These are phyloP conservation scores for Tylopilus orsonianus DNA, from an alignment of 1,284 basidiomycete species.

Conservation along the genomic window DNA sequence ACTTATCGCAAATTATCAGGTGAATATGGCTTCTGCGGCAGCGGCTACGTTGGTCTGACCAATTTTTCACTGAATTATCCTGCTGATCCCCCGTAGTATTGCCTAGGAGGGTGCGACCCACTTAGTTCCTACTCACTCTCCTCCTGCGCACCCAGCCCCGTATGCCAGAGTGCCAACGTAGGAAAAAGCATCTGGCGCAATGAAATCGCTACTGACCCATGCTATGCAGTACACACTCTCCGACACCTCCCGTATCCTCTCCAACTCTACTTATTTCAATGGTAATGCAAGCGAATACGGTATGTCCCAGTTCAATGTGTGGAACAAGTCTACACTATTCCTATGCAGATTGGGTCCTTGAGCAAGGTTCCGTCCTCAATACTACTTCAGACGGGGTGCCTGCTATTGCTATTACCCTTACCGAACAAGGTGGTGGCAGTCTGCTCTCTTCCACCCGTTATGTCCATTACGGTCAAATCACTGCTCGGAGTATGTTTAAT, in stretches of 20 bases:
- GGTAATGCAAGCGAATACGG: conserved; percentile 70
- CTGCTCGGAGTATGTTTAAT: conserved; percentile 54
- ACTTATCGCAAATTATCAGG: conserved; percentile 38
- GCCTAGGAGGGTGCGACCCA: conserved; percentile 82
- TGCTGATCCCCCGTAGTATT: conserved; percentile 49
- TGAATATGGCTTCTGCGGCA: conserved; percentile 75
- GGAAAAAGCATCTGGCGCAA: conserved; percentile 15
- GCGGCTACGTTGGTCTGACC: conserved; percentile 43
- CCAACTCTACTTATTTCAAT: conserved; percentile 63
- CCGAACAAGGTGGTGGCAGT: conserved; percentile 70
- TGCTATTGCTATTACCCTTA: conserved; percentile 63
- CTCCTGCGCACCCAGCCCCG: conserved; percentile 71
- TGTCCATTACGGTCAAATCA: conserved; percentile 78
- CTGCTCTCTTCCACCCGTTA: conserved; percentile 78
- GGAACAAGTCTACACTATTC: neutral
- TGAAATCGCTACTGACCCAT: conserved; percentile 1
- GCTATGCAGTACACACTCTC: conserved; percentile 56
- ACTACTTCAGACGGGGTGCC: conserved; percentile 63
- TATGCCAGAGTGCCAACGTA: conserved; percentile 67
- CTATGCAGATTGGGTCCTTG: conserved; percentile 63
- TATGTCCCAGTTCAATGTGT: conserved; percentile 11
- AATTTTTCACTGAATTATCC: neutral
- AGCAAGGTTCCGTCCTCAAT: conserved; percentile 65
- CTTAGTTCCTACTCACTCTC: conserved; percentile 58
- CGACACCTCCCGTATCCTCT: conserved; percentile 65